A percentile compares a stretch with the other conserved stretches of the same genome.
Conservation (phyloP, 2,329 filamentous ascomycete genomes). For the Plenodomus tracheiphilus region DNA sequence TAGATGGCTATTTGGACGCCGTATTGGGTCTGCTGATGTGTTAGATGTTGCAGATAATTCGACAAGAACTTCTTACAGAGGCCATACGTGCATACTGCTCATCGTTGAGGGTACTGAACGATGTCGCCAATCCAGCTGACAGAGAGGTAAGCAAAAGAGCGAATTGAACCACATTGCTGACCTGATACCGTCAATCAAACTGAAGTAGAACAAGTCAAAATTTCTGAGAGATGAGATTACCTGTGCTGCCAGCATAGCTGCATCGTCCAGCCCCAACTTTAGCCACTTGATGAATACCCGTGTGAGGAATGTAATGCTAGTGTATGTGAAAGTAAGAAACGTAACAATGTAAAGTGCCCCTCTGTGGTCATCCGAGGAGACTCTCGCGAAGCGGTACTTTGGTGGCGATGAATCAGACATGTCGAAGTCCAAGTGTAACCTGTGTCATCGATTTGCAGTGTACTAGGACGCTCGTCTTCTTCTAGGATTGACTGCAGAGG, state of each 20-base stretch:
- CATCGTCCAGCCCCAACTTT: conserved; percentile 31
- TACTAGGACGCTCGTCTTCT: no score
- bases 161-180: conserved; percentile 17
- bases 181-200: conserved; percentile 11
- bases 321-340: conserved; percentile 30
- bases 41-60: background rate
- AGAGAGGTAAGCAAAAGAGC: conserved; percentile 21
- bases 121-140: conserved; percentile 27
- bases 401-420: background rate
- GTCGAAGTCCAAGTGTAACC: background rate
- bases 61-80: conserved; percentile 12
- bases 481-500: no score
- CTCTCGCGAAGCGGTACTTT: conserved; percentile 21
- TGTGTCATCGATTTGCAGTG: background rate
- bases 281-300: conserved; percentile 31
- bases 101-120: conserved; percentile 16
- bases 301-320: conserved; percentile 25
- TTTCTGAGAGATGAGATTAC: conserved; percentile 6
- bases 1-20: conserved; percentile 23
- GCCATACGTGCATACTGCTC: conserved; percentile 23
- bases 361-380: conserved; percentile 29
- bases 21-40: background rate
- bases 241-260: conserved; percentile 25
- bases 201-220: background rate
- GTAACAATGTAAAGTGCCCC: conserved; percentile 30